Evolutionary conservation across 495 filamentous ascomycete genomes (phyloP).

Genomic region (Penicillium manginii): DNA sequence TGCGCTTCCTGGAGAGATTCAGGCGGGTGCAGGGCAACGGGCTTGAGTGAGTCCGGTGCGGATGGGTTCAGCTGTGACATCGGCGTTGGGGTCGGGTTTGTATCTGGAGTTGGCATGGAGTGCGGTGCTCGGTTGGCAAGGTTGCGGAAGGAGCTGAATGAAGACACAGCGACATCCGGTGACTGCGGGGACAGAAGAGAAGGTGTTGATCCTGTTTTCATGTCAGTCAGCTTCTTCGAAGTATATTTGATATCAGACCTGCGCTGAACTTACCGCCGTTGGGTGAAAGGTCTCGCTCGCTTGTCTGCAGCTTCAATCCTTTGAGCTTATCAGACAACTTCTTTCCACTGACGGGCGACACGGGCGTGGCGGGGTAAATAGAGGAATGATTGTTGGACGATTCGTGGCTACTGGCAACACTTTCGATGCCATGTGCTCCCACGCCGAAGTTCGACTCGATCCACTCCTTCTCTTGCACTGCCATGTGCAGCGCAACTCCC

Average conservation of each 20-base stretch:
- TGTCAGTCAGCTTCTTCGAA: background rate
- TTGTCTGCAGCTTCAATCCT: conserved; percentile 75
- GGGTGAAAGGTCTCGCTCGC: conserved; percentile 58
- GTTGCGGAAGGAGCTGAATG: conserved; percentile 61
- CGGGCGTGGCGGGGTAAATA: conserved; percentile 51
- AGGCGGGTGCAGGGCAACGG: conserved; percentile 47
- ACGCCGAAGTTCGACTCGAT: conserved; percentile 79
- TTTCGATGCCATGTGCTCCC: conserved; percentile 25
- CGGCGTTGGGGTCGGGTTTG: conserved; percentile 30
- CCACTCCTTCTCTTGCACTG: conserved; percentile 77
- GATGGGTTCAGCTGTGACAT: conserved; percentile 12
- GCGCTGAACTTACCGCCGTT: conserved; percentile 44
- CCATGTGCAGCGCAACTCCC: conserved; percentile 80
- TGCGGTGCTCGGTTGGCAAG: conserved; percentile 22
- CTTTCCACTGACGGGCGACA: conserved; percentile 61
- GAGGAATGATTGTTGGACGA: conserved; percentile 10
- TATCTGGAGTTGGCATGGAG: conserved; percentile 34
- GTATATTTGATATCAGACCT: background rate
- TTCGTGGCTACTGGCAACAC: conserved; percentile 19
- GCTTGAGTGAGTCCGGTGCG: conserved; percentile 20
- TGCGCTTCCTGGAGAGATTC: conserved; percentile 46
- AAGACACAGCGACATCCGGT: conserved; percentile 68
- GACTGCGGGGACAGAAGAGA: conserved; percentile 63
- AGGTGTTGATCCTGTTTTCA: background rate
- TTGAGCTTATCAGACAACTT: conserved; percentile 75